phyloP scores from a whole-genome alignment of 2,329 filamentous ascomycete genomes.

The Fragosphaeria purpurea region DNA sequence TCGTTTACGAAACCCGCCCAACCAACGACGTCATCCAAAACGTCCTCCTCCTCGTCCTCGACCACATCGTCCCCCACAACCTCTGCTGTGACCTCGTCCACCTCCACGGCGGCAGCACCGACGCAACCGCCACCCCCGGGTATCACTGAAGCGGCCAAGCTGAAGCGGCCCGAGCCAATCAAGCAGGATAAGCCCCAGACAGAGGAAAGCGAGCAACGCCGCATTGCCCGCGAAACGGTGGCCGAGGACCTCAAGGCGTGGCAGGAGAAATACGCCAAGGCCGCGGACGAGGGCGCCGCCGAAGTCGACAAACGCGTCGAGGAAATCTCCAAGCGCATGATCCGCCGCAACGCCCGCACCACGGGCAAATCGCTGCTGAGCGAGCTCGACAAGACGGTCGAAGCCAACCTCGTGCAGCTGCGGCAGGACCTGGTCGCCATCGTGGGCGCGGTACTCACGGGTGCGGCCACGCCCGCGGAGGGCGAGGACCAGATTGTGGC shows the following conservation, averaged over 20 bases:
- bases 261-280: constrained; percentile 80
- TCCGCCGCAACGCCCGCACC: constrained; percentile 53
- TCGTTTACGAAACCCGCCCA: constrained; percentile 28
- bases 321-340: constrained; percentile 45
- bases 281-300: constrained; percentile 66
- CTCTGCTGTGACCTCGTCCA: constrained; percentile 18
- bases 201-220: constrained; percentile 46
- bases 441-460: constrained; percentile 41
- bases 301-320: constrained; percentile 63
- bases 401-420: constrained; percentile 46
- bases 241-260: constrained; percentile 70
- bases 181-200: constrained; percentile 32
- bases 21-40: constrained; percentile 15
- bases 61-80: constrained; percentile 21
- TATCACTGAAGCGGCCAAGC: constrained; percentile 7
- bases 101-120: constrained; percentile 12
- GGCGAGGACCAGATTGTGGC: constrained; percentile 33
- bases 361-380: constrained; percentile 58
- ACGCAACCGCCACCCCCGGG: not conserved
- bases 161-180: constrained; percentile 21
- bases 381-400: constrained; percentile 58
- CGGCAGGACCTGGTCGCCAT: constrained; percentile 50
- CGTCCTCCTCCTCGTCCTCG: constrained; percentile 14
- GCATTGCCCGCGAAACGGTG: constrained; percentile 56
- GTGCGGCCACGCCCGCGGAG: constrained; percentile 23